Evolutionary conservation across 2,329 filamentous ascomycete genomes (phyloP).

Genomic region (Cryoendolithus antarcticus): DNA sequence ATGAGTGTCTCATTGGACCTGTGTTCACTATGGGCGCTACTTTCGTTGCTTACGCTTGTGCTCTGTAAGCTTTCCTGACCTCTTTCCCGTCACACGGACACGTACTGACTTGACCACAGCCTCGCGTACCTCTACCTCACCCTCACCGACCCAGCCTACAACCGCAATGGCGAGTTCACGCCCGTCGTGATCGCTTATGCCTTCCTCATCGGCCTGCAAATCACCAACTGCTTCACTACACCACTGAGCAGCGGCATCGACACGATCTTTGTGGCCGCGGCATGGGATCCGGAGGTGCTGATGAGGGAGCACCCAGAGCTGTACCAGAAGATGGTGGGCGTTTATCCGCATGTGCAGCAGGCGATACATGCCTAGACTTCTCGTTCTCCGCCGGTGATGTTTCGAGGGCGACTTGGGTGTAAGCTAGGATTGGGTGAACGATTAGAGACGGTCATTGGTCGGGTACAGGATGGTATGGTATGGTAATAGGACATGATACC

Average conservation of each 20-base stretch:
- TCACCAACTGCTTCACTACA: constrained; percentile 79
- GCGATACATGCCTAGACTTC: constrained; percentile 13
- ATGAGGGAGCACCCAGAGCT: constrained; percentile 71
- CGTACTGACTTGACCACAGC: background rate
- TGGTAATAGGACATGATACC: too few species aligned
- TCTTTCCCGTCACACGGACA: background rate
- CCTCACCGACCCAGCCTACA: constrained; percentile 72
- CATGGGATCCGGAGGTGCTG: constrained; percentile 58
- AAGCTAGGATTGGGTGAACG: too few species aligned
- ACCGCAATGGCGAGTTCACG: constrained; percentile 54
- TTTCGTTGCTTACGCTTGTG: constrained; percentile 73
- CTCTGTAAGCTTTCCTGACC: constrained; percentile 33
- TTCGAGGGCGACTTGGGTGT: too few species aligned
- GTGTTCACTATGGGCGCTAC: constrained; percentile 47
- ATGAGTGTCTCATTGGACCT: constrained; percentile 64
- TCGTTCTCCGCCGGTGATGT: too few species aligned
- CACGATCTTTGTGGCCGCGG: constrained; percentile 75
- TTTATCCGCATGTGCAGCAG: constrained; percentile 55
- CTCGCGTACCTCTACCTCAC: constrained; percentile 77
- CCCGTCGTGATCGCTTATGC: constrained; percentile 70
- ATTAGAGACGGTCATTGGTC: too few species aligned
- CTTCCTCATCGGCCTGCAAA: constrained; percentile 81
- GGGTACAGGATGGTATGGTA: too few species aligned
- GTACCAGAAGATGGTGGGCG: constrained; percentile 62
- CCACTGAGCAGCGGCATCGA: constrained; percentile 81